Percentiles rank a stretch among this genome's conserved stretches.
These are phyloP conservation scores for Diaporthe nobilis DNA, from an alignment of 2,329 filamentous ascomycete species.

Conservation along the genomic window DNA sequence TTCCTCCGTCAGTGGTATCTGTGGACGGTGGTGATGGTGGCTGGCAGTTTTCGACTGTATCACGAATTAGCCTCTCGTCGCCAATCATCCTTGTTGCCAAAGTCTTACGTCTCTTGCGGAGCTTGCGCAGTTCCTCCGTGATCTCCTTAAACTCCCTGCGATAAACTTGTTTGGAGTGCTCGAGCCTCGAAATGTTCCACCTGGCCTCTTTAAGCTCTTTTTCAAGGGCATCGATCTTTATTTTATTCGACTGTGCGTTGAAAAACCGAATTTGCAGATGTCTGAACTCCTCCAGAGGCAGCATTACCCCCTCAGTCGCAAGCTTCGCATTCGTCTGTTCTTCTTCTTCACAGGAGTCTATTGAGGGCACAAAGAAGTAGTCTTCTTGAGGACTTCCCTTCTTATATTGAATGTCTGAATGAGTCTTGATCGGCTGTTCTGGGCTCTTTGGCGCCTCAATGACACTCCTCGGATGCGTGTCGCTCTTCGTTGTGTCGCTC, in stretches of 20 bases:
- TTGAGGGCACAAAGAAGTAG: background rate
- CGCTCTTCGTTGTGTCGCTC: background rate
- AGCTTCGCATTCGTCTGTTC: background rate
- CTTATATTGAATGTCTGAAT: background rate
- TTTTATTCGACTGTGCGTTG: background rate
- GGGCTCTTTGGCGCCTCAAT: background rate
- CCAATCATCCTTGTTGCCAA: too few species aligned
- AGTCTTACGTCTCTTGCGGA: too few species aligned
- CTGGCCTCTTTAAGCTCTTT: background rate
- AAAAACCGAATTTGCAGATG: background rate
- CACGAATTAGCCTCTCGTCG: too few species aligned
- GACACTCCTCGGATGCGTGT: background rate
- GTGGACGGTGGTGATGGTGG: too few species aligned
- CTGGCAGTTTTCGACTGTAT: too few species aligned
- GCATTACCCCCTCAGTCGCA: background rate
- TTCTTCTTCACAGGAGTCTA: background rate
- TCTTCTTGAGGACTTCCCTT: background rate
- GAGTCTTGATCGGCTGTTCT: background rate
- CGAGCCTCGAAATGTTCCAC: too few species aligned
- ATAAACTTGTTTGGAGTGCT: too few species aligned
- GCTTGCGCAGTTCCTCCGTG: too few species aligned
- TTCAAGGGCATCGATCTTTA: background rate
- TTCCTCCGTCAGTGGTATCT: too few species aligned
- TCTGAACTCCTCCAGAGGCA: background rate
- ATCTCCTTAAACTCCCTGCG: too few species aligned